phyloP scores from a whole-genome alignment of 73 alveolate species.

The Uronychia binucleata region DNA sequence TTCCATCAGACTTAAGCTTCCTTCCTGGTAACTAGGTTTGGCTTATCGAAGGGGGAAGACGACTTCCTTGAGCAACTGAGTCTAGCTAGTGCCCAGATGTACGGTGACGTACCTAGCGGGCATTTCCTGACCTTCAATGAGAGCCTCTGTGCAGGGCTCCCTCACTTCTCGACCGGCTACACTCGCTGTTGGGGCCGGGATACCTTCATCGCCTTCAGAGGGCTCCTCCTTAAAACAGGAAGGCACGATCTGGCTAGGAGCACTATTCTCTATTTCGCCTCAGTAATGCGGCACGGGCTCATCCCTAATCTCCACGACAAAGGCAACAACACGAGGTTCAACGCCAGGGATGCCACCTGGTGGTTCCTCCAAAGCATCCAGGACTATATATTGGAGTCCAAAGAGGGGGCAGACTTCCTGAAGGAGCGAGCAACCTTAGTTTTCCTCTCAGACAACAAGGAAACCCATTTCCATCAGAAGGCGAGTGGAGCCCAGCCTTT shows the following conservation, averaged over 20 bases:
- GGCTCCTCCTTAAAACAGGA: slow-evolving; percentile 85
- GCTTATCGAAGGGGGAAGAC: slow-evolving; percentile 9
- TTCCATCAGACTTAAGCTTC: neutral
- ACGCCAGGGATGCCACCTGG: slow-evolving; percentile 99
- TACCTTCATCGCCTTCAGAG: slow-evolving; percentile 96
- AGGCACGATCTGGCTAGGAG: slow-evolving; percentile 87
- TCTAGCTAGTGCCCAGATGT: slow-evolving; percentile 28
- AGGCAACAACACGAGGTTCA: slow-evolving; percentile 89
- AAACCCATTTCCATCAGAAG: slow-evolving; percentile 12
- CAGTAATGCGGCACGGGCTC: slow-evolving; percentile 95
- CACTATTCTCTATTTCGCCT: slow-evolving; percentile 85
- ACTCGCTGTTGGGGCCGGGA: slow-evolving; percentile 99
- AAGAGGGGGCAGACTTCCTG: slow-evolving; percentile 42
- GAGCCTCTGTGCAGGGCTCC: slow-evolving; percentile 96
- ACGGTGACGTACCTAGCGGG: slow-evolving; percentile 66
- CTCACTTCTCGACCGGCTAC: slow-evolving; percentile 96
- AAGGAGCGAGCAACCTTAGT: slow-evolving; percentile 16
- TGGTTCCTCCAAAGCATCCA: slow-evolving; percentile 77
- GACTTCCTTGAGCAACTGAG: slow-evolving; percentile 25
- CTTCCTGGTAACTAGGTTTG: neutral
- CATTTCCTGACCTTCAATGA: slow-evolving; percentile 30
- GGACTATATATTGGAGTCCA: slow-evolving; percentile 28
- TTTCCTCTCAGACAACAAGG: slow-evolving; percentile 46
- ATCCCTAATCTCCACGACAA: slow-evolving; percentile 96
- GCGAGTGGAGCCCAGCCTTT: slow-evolving; percentile 10